Percentiles rank a stretch among this genome's conserved stretches.
Conservation (phyloP, 2,329 filamentous ascomycete species). For the Keithomyces neogunnii region DNA sequence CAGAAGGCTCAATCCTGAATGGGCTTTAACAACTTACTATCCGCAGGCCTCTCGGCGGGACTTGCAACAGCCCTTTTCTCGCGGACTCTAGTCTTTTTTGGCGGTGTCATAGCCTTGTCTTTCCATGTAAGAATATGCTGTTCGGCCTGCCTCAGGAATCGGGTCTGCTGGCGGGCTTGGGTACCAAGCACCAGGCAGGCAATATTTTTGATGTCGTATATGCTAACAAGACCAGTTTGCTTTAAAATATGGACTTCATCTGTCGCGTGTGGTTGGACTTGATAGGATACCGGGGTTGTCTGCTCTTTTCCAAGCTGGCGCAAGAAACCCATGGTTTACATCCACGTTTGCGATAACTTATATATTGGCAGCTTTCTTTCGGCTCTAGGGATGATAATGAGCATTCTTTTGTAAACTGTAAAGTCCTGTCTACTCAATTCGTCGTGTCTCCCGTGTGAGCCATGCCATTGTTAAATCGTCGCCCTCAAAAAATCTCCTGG, state of each 20-base stretch:
- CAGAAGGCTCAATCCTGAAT: background rate
- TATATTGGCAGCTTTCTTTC: conserved; percentile 47
- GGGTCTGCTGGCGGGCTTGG: background rate
- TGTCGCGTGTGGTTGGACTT: conserved; percentile 27
- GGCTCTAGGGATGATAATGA: conserved; percentile 29
- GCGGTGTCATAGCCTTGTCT: conserved; percentile 55
- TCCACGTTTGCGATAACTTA: conserved; percentile 66
- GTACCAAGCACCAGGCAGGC: background rate
- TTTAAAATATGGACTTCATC: conserved; percentile 32
- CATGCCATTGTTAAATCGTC: conserved; percentile 67
- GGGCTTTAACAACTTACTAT: background rate
- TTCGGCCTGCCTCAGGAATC: conserved; percentile 10
- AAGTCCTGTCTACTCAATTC: conserved; percentile 30
- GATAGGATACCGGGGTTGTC: conserved; percentile 25
- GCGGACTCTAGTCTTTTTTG: conserved; percentile 56
- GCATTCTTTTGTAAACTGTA: background rate
- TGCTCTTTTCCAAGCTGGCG: conserved; percentile 38
- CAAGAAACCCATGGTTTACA: conserved; percentile 55
- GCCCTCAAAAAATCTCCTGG: conserved; percentile 63
- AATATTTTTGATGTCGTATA: no score
- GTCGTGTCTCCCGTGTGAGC: conserved; percentile 79
- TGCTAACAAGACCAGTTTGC: conserved; percentile 23
- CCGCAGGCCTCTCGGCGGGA: conserved; percentile 51
- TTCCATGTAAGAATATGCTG: conserved; percentile 46
- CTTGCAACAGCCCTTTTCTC: conserved; percentile 63